phyloP scores from a whole-genome alignment of 2,329 filamentous ascomycete species.

The Aquanectria penicillioides region DNA sequence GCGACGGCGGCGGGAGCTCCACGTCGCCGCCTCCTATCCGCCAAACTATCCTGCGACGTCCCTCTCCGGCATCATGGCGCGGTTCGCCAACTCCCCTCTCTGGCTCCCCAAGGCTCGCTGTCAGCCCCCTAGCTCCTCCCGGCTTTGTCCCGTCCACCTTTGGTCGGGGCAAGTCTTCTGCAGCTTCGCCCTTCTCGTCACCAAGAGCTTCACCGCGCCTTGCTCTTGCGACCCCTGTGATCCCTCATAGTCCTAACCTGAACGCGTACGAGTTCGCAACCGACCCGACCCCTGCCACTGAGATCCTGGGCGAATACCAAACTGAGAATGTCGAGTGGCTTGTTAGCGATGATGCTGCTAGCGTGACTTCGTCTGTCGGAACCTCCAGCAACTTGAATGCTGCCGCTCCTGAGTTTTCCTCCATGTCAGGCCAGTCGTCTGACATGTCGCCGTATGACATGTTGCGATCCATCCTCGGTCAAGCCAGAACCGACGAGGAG shows the following conservation, averaged over 20 bases:
- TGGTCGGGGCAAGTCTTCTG: conserved; percentile 77
- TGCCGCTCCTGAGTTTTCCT: conserved; percentile 81
- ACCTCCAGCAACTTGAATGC: conserved; percentile 79
- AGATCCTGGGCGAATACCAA: conserved; percentile 91
- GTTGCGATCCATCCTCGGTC: conserved; percentile 91
- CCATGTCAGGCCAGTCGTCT: conserved; percentile 69
- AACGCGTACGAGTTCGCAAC: conserved; percentile 95
- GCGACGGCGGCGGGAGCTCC: conserved; percentile 70
- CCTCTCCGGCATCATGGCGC: conserved; percentile 95
- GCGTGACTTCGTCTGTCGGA: conserved; percentile 78
- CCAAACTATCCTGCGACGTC: conserved; percentile 87
- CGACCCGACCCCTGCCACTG: conserved; percentile 81
- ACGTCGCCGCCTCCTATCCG: conserved; percentile 86
- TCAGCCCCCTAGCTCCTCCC: conserved; percentile 85
- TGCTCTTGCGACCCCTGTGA: conserved; percentile 86
- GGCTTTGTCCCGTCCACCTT: conserved; percentile 85
- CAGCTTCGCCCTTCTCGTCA: conserved; percentile 91
- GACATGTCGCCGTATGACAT: conserved; percentile 99
- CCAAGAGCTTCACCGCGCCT: conserved; percentile 92
- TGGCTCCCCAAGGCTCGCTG: conserved; percentile 82
- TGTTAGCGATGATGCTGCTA: conserved; percentile 86
- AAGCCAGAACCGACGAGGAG: conserved; percentile 90
- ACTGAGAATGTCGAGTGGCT: conserved; percentile 98
- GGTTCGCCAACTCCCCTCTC: conserved; percentile 81
- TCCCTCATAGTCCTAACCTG: conserved; percentile 92